phyloP scores from a whole-genome alignment of 2,329 filamentous ascomycete genomes.

The Neodidymelliopsis sp. region DNA sequence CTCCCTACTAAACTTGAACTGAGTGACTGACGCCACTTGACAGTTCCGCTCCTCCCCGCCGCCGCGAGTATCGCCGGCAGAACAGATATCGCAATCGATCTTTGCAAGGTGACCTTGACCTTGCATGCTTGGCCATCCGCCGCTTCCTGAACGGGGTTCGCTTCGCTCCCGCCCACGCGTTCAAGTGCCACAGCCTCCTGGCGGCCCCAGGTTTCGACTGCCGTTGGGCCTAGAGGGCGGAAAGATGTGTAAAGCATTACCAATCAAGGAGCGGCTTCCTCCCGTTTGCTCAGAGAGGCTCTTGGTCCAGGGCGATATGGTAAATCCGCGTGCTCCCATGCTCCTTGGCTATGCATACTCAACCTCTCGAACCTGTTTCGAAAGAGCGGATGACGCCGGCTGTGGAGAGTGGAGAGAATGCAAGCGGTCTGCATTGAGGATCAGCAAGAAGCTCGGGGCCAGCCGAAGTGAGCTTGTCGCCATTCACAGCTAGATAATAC shows the following conservation, averaged over 20 bases:
- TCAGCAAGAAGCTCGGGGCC: not conserved
- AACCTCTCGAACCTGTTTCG: not conserved
- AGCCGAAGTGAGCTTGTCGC: slow-evolving; percentile 2
- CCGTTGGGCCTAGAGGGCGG: slow-evolving; percentile 2
- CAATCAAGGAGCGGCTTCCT: slow-evolving; percentile 3
- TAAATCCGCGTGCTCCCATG: not conserved
- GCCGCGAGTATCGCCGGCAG: slow-evolving; percentile 14
- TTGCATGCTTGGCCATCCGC: slow-evolving; percentile 8
- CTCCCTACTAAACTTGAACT: no score
- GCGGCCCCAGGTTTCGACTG: slow-evolving; percentile 14
- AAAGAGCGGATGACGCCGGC: not conserved
- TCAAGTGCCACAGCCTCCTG: slow-evolving; percentile 4
- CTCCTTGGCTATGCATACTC: not conserved
- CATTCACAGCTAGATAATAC: slow-evolving; percentile 5
- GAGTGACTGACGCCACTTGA: slow-evolving; percentile 13
- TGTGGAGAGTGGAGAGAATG: not conserved
- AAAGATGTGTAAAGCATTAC: not conserved
- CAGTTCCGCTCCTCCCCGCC: slow-evolving; percentile 17
- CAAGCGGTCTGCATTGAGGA: slow-evolving; percentile 5
- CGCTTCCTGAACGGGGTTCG: slow-evolving; percentile 8
- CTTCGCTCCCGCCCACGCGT: slow-evolving; percentile 10
- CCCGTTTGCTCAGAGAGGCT: not conserved
- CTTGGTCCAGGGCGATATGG: not conserved
- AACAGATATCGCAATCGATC: slow-evolving; percentile 8
- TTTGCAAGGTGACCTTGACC: not conserved